A percentile compares a stretch with the other conserved stretches of the same genome.
Conservation (phyloP, 495 filamentous ascomycete species). For the Oidiodendron maius region DNA sequence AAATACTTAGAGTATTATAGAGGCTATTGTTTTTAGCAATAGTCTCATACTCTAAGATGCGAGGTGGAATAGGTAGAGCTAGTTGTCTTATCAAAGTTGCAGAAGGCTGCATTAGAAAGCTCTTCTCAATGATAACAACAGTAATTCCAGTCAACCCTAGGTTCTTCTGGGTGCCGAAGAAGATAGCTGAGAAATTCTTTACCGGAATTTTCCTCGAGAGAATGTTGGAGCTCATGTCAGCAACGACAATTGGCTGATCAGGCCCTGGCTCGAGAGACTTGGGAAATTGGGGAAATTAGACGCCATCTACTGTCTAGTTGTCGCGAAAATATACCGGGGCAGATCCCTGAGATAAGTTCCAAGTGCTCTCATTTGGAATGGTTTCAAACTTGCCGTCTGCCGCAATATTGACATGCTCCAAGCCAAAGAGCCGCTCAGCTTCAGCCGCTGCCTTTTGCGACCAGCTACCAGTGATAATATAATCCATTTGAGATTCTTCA, state of each 20-base stretch:
- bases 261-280: constrained; percentile 36
- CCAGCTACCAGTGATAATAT: constrained; percentile 91
- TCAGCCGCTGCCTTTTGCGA: constrained; percentile 85
- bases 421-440: constrained; percentile 66
- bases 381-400: constrained; percentile 85
- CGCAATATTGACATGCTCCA: constrained; percentile 73
- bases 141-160: constrained; percentile 81
- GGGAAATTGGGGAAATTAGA: constrained; percentile 84
- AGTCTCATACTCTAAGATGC: constrained; percentile 73
- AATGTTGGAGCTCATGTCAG: constrained; percentile 85
- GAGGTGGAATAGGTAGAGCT: constrained; percentile 68
- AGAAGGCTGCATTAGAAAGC: constrained; percentile 58
- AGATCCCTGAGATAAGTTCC: constrained; percentile 69
- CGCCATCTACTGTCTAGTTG: constrained; percentile 92
- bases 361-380: constrained; percentile 70
- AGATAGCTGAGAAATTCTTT: constrained; percentile 66
- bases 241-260: constrained; percentile 56
- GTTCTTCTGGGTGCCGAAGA: constrained; percentile 76
- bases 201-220: constrained; percentile 54
- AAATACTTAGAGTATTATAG: constrained; percentile 94
- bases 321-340: constrained; percentile 88
- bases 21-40: constrained; percentile 83
- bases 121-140: constrained; percentile 75
- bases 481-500: constrained; percentile 70
- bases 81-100: constrained; percentile 63